Percentiles rank a stretch among this genome's conserved stretches.
phyloP scores from a whole-genome alignment of 805 yeast genomes.

The Torulaspora maleeae region DNA sequence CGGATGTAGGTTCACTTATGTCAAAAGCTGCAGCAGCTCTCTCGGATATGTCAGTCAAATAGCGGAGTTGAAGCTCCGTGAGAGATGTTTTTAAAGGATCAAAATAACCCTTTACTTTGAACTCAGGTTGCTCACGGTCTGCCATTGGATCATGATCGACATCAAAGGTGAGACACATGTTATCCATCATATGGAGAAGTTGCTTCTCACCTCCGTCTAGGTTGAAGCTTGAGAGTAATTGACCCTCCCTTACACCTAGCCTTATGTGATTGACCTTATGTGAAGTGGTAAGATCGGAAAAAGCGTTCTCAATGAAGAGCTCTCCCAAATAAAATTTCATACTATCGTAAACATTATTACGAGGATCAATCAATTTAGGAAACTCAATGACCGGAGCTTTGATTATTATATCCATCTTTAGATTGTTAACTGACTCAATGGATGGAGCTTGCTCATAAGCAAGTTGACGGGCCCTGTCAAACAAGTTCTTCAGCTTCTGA shows the following conservation, averaged over 20 bases:
- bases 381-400: slow-evolving; percentile 81
- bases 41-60: slow-evolving; percentile 50
- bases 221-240: slow-evolving; percentile 57
- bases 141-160: slow-evolving; percentile 50
- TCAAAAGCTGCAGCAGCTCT: slow-evolving; percentile 53
- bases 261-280: slow-evolving; percentile 49
- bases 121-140: slow-evolving; percentile 41
- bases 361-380: slow-evolving; percentile 52
- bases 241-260: slow-evolving; percentile 69
- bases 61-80: slow-evolving; percentile 68
- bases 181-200: slow-evolving; percentile 57
- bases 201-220: slow-evolving; percentile 46
- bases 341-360: slow-evolving; percentile 47
- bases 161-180: slow-evolving; percentile 56
- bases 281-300: slow-evolving; percentile 33
- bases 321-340: slow-evolving; percentile 79
- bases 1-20: slow-evolving; percentile 41
- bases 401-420: slow-evolving; percentile 67
- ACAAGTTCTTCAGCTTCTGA: slow-evolving; percentile 80
- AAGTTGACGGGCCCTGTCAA: slow-evolving; percentile 82
- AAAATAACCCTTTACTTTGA: slow-evolving; percentile 51
- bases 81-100: slow-evolving; percentile 52
- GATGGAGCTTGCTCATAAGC: slow-evolving; percentile 79
- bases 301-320: slow-evolving; percentile 61
- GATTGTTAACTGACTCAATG: slow-evolving; percentile 46